Conservation (phyloP, 1,284 basidiomycete species). For the Boletellus deceptivus region DNA sequence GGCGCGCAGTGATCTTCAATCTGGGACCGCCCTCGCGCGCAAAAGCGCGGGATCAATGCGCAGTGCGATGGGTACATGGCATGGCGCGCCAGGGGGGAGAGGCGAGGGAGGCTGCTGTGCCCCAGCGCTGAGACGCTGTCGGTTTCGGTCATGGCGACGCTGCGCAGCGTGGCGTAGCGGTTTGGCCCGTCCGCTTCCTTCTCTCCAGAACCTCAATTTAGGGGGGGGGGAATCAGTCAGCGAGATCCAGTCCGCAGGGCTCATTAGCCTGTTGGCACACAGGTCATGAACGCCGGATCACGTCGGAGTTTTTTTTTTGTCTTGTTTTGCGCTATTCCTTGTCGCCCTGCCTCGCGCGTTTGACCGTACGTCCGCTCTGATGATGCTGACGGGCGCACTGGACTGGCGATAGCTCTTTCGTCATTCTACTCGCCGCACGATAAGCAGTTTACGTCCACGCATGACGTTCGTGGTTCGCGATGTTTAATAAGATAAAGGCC, state of each 20-base stretch:
- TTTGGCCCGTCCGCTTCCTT: too few species aligned
- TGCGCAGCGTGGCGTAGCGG: constrained; percentile 12
- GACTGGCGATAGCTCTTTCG: too few species aligned
- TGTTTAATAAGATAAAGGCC: constrained; percentile 10
- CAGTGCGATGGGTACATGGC: too few species aligned
- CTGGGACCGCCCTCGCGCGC: too few species aligned
- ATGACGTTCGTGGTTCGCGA: constrained; percentile 6
- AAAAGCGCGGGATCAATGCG: too few species aligned
- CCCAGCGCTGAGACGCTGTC: neutral
- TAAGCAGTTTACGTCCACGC: constrained; percentile 16
- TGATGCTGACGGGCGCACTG: too few species aligned
- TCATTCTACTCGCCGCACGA: neutral
- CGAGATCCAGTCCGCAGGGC: constrained; percentile 20
- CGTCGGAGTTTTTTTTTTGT: constrained; percentile 6
- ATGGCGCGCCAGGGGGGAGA: too few species aligned
- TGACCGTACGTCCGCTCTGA: neutral
- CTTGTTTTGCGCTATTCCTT: neutral
- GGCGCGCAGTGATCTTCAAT: too few species aligned
- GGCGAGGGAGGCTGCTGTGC: too few species aligned
- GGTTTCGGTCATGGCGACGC: neutral
- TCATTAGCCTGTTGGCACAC: constrained; percentile 25
- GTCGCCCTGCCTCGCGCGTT: constrained; percentile 4
- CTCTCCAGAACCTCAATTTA: too few species aligned
- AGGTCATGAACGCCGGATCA: constrained; percentile 20
- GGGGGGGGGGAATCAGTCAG: neutral